Percentiles rank a stretch among this genome's conserved stretches.
These are phyloP conservation scores for Aspergillus thermomutatus DNA, from an alignment of 2,329 filamentous ascomycete species.

Conservation along the genomic window DNA sequence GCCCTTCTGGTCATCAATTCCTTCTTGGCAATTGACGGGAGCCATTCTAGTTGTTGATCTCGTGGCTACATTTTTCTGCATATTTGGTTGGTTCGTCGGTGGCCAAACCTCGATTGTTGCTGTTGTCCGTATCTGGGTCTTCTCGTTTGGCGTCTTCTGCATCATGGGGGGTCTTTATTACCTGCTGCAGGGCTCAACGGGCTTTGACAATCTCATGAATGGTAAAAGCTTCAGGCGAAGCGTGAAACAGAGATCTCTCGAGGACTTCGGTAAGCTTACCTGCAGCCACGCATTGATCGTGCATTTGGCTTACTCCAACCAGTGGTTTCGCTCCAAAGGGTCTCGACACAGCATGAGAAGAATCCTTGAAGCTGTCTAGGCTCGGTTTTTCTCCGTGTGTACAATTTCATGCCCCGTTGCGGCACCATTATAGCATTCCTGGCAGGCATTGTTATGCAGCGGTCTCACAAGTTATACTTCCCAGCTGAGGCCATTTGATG, in stretches of 20 bases:
- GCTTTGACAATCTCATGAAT: constrained; percentile 92
- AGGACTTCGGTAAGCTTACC: constrained; percentile 75
- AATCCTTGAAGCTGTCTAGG: constrained; percentile 28
- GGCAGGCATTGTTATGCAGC: background rate
- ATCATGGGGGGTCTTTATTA: constrained; percentile 76
- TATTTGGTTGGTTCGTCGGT: constrained; percentile 78
- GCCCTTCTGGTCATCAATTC: constrained; percentile 85
- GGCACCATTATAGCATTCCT: background rate
- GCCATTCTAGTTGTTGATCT: constrained; percentile 81
- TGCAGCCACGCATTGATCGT: constrained; percentile 1
- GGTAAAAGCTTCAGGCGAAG: constrained; percentile 79
- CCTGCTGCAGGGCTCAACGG: constrained; percentile 73
- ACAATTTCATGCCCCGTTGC: background rate
- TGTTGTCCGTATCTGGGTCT: constrained; percentile 85
- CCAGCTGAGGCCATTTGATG: background rate
- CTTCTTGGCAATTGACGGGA: constrained; percentile 77
- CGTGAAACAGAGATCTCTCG: constrained; percentile 75
- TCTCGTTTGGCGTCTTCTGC: constrained; percentile 86
- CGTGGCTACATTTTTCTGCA: constrained; percentile 77
- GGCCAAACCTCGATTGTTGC: constrained; percentile 73
- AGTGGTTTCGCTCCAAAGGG: constrained; percentile 86
- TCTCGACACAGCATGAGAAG: constrained; percentile 90
- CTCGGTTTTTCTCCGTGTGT: background rate
- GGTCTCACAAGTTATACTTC: background rate
- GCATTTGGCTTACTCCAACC: constrained; percentile 47